Percentiles rank a stretch among this genome's conserved stretches.
Evolutionary conservation across 495 filamentous ascomycete species (phyloP).

Genomic region (Penicillium arizonense): DNA sequence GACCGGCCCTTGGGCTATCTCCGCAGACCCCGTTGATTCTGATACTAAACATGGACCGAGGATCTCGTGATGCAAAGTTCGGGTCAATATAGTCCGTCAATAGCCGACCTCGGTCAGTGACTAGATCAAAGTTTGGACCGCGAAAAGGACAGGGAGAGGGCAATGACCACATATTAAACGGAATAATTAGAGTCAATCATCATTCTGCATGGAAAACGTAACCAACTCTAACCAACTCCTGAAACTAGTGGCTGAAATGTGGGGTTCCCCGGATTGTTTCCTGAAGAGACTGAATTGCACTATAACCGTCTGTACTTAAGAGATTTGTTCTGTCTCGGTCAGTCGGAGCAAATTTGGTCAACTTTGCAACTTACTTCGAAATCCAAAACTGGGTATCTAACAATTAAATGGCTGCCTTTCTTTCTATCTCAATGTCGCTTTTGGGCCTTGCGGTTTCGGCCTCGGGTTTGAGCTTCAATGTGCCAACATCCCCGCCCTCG

Average conservation of each 20-base stretch:
- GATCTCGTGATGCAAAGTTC: neutral
- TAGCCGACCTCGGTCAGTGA: neutral
- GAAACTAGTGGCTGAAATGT: neutral
- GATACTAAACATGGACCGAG: too few species aligned
- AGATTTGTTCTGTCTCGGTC: neutral
- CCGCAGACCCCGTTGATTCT: too few species aligned
- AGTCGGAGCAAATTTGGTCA: neutral
- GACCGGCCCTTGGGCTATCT: too few species aligned
- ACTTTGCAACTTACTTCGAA: neutral
- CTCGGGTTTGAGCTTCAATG: slow-evolving; percentile 6
- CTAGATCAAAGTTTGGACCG: neutral
- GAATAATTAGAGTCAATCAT: neutral
- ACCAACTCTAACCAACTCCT: too few species aligned
- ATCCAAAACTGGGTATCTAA: too few species aligned
- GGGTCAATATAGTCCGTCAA: neutral
- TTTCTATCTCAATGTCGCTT: neutral
- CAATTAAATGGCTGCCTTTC: neutral
- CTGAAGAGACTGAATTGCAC: neutral
- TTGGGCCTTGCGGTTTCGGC: neutral
- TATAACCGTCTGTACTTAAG: neutral
- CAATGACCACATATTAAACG: neutral
- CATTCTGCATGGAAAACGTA: neutral
- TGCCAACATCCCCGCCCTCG: slow-evolving; percentile 12
- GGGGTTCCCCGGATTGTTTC: neutral
- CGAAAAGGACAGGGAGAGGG: neutral